Conservation (phyloP, 768 basidiomycete genomes). For the Lactarius sanguifluus region DNA sequence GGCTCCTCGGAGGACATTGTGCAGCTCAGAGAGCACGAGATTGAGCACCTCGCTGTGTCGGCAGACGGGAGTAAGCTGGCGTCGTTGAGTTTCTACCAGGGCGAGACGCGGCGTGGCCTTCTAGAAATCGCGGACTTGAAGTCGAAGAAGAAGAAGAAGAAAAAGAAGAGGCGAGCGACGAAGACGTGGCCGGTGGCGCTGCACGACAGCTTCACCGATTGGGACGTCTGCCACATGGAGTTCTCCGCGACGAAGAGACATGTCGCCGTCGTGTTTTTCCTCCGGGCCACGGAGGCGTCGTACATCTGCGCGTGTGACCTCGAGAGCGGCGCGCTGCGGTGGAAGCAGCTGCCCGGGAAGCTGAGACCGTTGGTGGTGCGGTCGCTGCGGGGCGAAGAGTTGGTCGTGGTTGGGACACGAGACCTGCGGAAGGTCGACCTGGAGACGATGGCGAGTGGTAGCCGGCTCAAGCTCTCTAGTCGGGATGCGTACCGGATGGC, state of each 20-base stretch:
- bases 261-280: conserved; percentile 15
- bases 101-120: conserved; percentile 7
- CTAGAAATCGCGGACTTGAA: conserved; percentile 20
- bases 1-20: conserved; percentile 16
- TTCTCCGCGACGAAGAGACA: conserved; percentile 20
- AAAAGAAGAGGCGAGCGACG: neutral
- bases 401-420: conserved; percentile 16
- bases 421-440: conserved; percentile 23
- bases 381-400: conserved; percentile 13
- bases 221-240: conserved; percentile 18
- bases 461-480: conserved; percentile 7
- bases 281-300: conserved; percentile 2
- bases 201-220: conserved; percentile 20
- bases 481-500: conserved; percentile 16
- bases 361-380: conserved; percentile 13
- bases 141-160: neutral
- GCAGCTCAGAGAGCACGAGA: conserved; percentile 9
- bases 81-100: conserved; percentile 13
- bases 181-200: conserved; percentile 14
- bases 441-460: neutral
- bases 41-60: conserved; percentile 14
- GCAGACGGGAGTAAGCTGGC: conserved; percentile 10
- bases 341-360: conserved; percentile 18
- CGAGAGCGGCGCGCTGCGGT: conserved; percentile 12
- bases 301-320: conserved; percentile 22